A percentile compares a stretch with the other conserved stretches of the same genome.
These are phyloP conservation scores for Sphaerulina musiva DNA, from an alignment of 2,329 filamentous ascomycete species.

Conservation along the genomic window DNA sequence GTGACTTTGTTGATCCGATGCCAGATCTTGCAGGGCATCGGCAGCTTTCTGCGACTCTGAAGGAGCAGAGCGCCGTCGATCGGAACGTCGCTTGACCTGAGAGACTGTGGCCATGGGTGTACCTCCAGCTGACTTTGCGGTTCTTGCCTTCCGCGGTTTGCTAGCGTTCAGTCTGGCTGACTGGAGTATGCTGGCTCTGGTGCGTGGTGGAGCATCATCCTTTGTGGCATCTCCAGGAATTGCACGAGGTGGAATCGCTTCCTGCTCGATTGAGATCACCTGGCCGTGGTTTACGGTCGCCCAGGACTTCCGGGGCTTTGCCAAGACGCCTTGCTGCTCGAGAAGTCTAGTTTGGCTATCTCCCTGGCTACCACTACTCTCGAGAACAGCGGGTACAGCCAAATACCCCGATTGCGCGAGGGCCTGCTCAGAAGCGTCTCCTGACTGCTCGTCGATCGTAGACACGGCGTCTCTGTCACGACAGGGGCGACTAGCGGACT, in stretches of 20 bases:
- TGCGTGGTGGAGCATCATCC: background rate
- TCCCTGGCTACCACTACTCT: background rate
- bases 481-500: background rate
- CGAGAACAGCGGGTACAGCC: background rate
- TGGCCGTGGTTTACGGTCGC: conserved; percentile 4
- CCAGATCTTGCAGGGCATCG: background rate
- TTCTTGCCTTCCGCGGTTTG: conserved; percentile 5
- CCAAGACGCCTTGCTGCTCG: conserved; percentile 10
- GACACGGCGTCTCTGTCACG: background rate
- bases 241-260: too few relatives aligned
- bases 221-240: background rate
- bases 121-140: conserved; percentile 13
- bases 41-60: conserved; percentile 11
- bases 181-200: background rate
- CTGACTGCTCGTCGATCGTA: background rate
- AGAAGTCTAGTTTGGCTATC: conserved; percentile 13
- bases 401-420: too few relatives aligned
- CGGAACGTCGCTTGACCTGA: conserved; percentile 4
- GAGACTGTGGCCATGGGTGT: background rate
- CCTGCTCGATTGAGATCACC: background rate
- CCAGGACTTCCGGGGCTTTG: conserved; percentile 16
- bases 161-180: background rate
- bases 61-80: conserved; percentile 15
- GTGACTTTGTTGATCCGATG: conserved; percentile 6
- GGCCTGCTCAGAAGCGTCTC: background rate